Conservation (phyloP, 2,329 filamentous ascomycete genomes). For the Orbilia ellipsospora region DNA sequence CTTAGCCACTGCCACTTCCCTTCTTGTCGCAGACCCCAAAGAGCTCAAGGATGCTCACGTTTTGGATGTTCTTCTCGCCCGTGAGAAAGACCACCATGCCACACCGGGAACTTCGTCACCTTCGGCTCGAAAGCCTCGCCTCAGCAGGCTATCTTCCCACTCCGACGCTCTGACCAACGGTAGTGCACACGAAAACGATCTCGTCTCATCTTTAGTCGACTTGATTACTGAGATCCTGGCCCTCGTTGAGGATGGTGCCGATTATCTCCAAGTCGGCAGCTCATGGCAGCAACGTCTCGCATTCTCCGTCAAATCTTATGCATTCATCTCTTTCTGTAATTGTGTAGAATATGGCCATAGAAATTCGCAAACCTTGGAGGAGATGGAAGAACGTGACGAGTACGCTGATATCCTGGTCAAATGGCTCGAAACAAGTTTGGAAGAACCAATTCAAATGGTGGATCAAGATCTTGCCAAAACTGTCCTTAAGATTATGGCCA, state of each 20-base stretch:
- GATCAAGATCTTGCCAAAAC: constrained; percentile 80
- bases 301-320: constrained; percentile 84
- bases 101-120: constrained; percentile 65
- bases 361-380: constrained; percentile 16
- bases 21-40: constrained; percentile 74
- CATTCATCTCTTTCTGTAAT: constrained; percentile 84
- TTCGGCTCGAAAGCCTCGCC: constrained; percentile 59
- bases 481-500: constrained; percentile 81
- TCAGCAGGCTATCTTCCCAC: constrained; percentile 44
- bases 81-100: constrained; percentile 57
- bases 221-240: constrained; percentile 85
- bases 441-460: constrained; percentile 82
- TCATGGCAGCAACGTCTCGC: constrained; percentile 87
- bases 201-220: constrained; percentile 72
- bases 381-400: constrained; percentile 48
- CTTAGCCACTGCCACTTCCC: constrained; percentile 79
- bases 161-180: constrained; percentile 49
- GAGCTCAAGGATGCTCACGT: constrained; percentile 72
- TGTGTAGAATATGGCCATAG: constrained; percentile 79
- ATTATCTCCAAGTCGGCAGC: constrained; percentile 88
- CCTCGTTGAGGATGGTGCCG: constrained; percentile 85
- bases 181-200: constrained; percentile 67
- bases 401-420: constrained; percentile 78
- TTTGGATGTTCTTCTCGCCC: constrained; percentile 77
- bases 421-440: constrained; percentile 86